A percentile compares a stretch with the other conserved stretches of the same genome.
These are phyloP conservation scores for Geotrichum restrictum DNA, from an alignment of 1,139 yeast genomes.

Conservation along the genomic window DNA sequence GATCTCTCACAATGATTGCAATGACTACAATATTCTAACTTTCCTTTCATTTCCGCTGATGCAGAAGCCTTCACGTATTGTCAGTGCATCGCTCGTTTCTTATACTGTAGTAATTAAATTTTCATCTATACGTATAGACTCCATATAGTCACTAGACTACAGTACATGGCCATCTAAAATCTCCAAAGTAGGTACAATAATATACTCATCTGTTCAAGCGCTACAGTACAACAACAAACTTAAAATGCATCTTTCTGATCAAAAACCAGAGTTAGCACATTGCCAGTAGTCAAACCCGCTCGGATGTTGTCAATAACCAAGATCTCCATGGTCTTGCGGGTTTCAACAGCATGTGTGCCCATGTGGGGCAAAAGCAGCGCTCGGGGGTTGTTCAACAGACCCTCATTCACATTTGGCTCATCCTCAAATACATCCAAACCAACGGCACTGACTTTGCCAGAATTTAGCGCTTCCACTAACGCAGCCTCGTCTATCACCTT, in stretches of 20 bases:
- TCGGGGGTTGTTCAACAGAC: constrained; percentile 40
- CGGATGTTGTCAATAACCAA: constrained; percentile 48
- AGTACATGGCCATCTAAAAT: too few species aligned
- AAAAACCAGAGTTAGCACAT: constrained; percentile 48
- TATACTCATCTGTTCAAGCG: background rate
- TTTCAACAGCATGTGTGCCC: constrained; percentile 60
- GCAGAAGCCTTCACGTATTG: too few species aligned
- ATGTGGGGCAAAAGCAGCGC: constrained; percentile 61
- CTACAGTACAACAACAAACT: background rate
- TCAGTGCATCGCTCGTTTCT: too few species aligned
- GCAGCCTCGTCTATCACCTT: constrained; percentile 69
- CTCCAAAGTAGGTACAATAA: background rate
- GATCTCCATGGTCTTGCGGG: constrained; percentile 55
- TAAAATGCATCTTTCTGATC: constrained; percentile 33
- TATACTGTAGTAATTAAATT: too few species aligned
- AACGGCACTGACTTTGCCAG: constrained; percentile 65
- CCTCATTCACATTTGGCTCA: constrained; percentile 57
- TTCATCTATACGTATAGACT: too few species aligned
- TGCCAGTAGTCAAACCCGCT: constrained; percentile 51
- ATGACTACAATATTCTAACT: too few species aligned
- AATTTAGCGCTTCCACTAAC: constrained; percentile 59
- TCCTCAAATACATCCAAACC: constrained; percentile 81
- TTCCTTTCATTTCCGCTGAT: too few species aligned
- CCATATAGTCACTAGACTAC: too few species aligned
- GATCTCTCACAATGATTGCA: too few species aligned